A percentile compares a stretch with the other conserved stretches of the same genome.
phyloP scores from a whole-genome alignment of 164 flowering plant genomes.

The Echeveria elegans region DNA sequence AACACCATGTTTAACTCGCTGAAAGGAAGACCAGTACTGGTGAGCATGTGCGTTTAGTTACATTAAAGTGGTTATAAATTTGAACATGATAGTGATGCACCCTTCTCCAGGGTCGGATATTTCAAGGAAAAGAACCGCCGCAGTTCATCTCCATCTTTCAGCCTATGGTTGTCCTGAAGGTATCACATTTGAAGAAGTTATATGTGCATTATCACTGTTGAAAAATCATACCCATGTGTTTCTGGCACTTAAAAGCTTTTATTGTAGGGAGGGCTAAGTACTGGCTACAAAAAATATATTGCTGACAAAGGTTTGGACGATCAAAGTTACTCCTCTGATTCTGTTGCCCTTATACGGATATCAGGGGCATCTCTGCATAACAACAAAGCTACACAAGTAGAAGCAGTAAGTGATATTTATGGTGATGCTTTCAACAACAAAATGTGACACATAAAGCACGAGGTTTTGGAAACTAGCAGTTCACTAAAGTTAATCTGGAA shows the following conservation, averaged over 20 bases:
- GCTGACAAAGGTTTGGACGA: constrained; percentile 72
- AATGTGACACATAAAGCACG: background rate
- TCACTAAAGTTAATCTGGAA: background rate
- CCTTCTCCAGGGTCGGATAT: constrained; percentile 67
- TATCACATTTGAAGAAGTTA: constrained; percentile 14
- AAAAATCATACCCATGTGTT: background rate
- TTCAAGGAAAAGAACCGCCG: constrained; percentile 93
- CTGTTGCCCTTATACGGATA: constrained; percentile 73
- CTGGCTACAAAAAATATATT: constrained; percentile 70
- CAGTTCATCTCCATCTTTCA: constrained; percentile 92
- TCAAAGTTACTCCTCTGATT: constrained; percentile 70
- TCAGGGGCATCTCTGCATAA: constrained; percentile 80
- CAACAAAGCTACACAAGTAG: constrained; percentile 85
- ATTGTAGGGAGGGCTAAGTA: constrained; percentile 89
- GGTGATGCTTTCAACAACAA: background rate
- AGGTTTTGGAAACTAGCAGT: background rate
- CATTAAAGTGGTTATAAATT: background rate
- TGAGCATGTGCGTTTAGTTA: constrained; percentile 23
- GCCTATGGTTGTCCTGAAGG: constrained; percentile 94
- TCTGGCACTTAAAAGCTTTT: constrained; percentile 8
- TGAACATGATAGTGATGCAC: constrained; percentile 10
- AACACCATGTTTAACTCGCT: constrained; percentile 85
- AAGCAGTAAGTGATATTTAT: constrained; percentile 44
- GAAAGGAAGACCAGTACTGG: constrained; percentile 95
- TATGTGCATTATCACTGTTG: background rate